Evolutionary conservation across 306 rosid genomes (phyloP), one percentile per base, ranked within the genome.

Genomic region (Cajanus cajan): DNA sequence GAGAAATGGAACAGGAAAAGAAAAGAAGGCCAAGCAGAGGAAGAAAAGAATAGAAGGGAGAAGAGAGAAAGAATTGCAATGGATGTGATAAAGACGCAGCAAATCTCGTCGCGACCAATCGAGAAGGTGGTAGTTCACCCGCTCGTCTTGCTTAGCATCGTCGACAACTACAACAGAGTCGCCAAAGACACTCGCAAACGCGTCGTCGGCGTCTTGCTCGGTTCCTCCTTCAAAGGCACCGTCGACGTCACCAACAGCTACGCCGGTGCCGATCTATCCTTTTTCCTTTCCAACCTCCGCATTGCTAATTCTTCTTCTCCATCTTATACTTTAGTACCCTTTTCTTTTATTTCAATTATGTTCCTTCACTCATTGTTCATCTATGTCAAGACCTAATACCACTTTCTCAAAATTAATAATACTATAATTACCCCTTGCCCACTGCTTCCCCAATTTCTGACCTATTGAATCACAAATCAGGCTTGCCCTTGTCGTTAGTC

Each of bases 111-210:
- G 18, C 79, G 91, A n/a, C 82, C 90, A 6, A 84, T 94, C 36
- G 97, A 94, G 90, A 94, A 92, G 83, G 97, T 94, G 18, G 85
- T 94, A 33, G 94, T 94, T 34, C 98, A 94, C 74, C 97, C 98
- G 0, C 80, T 94, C 9, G 97, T 94, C 28, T 76, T 94, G 13
- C 96, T 94, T 44, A 92, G 98, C 87, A 90, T 94, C 87, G 97
- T 92, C 73, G 98, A 94, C 68, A 90, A 94, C 89, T 92, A 89
- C 90, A 90, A 90, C 73, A 87, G 96, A 31, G 98, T 94, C 45
- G 98, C 96, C 25, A 92, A 88, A 48, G 94, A 94, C 85, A 85
- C 98, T 6, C 90, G 94, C 61, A 90, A 90, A 51, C 93, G 97
- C 50, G 98, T 94, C 47, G 93, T 92, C 39, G 96, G 98, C 13